A percentile compares a stretch with the other conserved stretches of the same genome.
phyloP scores from a whole-genome alignment of 768 basidiomycete genomes.

The Leucocoprinus leucothites region DNA sequence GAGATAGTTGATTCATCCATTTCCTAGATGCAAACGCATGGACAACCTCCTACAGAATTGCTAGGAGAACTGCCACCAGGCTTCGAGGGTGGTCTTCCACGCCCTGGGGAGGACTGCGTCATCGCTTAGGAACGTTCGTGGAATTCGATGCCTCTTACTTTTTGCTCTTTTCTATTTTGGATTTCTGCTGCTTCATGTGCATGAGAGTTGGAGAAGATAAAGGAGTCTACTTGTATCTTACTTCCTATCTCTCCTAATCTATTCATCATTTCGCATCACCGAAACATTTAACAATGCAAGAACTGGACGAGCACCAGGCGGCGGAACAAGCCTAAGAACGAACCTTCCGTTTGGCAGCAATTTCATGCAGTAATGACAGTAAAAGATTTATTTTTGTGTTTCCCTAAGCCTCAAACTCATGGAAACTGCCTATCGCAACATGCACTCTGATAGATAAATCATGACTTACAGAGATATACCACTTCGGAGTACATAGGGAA shows the following conservation, averaged over 20 bases:
- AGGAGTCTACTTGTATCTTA: background rate
- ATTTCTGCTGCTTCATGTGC: background rate
- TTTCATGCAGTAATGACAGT: conserved; percentile 1
- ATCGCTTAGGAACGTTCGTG: conserved; percentile 19
- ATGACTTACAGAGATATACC: conserved; percentile 1
- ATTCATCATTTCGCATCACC: background rate
- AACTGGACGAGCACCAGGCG: no score
- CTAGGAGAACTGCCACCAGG: conserved; percentile 84
- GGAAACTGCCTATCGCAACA: conserved; percentile 4
- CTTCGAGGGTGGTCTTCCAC: conserved; percentile 20
- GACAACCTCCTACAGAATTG: conserved; percentile 75
- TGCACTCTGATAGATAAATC: conserved; percentile 8
- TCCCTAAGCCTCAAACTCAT: conserved; percentile 7
- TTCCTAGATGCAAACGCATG: conserved; percentile 70
- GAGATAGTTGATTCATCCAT: background rate
- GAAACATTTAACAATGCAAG: no score
- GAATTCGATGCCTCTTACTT: background rate
- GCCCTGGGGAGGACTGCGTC: conserved; percentile 23
- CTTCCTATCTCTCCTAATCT: background rate
- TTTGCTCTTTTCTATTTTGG: background rate
- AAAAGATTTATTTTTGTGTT: conserved; percentile 10
- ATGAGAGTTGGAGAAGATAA: background rate
- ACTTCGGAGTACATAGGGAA: conserved; percentile 10
- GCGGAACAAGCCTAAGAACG: no score
- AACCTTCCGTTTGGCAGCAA: no score